phyloP scores from a whole-genome alignment of 768 basidiomycete species.

The Amanita muscaria region DNA sequence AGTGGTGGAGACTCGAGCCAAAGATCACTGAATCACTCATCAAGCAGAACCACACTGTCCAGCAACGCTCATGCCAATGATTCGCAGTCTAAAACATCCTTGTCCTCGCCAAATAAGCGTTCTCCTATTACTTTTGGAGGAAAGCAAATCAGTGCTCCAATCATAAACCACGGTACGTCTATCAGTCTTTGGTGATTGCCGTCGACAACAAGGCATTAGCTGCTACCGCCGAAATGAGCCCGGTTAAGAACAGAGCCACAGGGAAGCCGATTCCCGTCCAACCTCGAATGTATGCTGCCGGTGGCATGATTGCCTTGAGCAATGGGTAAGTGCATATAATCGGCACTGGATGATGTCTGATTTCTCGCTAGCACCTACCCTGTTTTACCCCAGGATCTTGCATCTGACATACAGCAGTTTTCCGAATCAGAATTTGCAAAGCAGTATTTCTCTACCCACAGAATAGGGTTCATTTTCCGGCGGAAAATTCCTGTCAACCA shows the following conservation, averaged over 20 bases:
- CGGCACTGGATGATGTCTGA: constrained; percentile 8
- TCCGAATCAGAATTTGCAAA: constrained; percentile 78
- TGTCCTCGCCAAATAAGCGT: constrained; percentile 20
- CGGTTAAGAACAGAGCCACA: constrained; percentile 54
- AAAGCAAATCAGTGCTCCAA: constrained; percentile 60
- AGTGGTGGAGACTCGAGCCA: constrained; percentile 23
- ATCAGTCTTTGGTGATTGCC: constrained; percentile 1
- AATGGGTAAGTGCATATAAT: constrained; percentile 46
- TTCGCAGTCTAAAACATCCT: constrained; percentile 18
- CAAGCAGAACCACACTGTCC: constrained; percentile 12
- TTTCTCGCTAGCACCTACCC: constrained; percentile 52
- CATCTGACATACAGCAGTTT: constrained; percentile 81
- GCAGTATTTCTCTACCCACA: constrained; percentile 84
- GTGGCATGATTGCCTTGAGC: constrained; percentile 35
- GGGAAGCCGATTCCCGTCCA: constrained; percentile 58
- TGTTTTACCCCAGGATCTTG: constrained; percentile 70
- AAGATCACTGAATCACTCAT: constrained; percentile 18
- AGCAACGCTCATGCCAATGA: constrained; percentile 11
- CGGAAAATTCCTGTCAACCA: constrained; percentile 75
- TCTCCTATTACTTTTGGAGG: constrained; percentile 39
- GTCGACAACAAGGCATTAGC: constrained; percentile 26
- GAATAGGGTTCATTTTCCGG: constrained; percentile 82
- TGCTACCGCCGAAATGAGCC: constrained; percentile 66
- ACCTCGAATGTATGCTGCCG: constrained; percentile 21
- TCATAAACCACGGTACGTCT: constrained; percentile 57